These are phyloP conservation scores for Spencermartinsiella ligniputridi DNA, from an alignment of 1,139 yeast species.

Conservation along the genomic window DNA sequence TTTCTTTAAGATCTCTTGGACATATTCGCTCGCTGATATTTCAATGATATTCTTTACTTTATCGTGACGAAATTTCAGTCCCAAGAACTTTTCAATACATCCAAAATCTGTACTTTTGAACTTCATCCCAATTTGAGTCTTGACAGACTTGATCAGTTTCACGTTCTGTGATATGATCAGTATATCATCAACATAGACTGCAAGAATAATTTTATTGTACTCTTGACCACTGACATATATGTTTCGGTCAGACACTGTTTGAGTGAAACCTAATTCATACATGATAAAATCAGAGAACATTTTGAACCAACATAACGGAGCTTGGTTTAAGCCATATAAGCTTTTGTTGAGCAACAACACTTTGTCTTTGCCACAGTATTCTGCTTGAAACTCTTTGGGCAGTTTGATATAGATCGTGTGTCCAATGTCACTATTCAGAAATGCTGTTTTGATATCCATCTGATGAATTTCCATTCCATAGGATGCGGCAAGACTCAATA, in stretches of 20 bases:
- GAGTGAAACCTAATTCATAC: not conserved
- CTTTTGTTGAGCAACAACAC: constrained; percentile 20
- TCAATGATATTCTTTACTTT: not conserved
- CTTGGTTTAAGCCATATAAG: constrained; percentile 25
- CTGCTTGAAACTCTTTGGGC: constrained; percentile 14
- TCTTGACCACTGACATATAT: not conserved
- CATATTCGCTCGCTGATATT: constrained; percentile 2
- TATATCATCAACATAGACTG: constrained; percentile 8
- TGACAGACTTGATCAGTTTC: not conserved
- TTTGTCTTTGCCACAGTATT: constrained; percentile 3
- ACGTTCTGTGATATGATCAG: constrained; percentile 4
- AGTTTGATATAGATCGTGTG: constrained; percentile 22
- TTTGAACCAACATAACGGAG: constrained; percentile 24
- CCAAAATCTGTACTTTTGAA: constrained; percentile 4
- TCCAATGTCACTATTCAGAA: constrained; percentile 22
- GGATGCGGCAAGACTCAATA: not conserved
- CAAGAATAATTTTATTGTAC: not conserved
- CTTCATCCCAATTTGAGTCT: not conserved
- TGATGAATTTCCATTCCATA: constrained; percentile 3
- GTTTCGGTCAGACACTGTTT: not conserved
- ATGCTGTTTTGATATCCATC: constrained; percentile 19
- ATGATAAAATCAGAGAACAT: not conserved
- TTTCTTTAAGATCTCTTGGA: constrained; percentile 1
- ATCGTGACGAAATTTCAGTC: constrained; percentile 3
- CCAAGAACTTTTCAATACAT: constrained; percentile 4